Conservation (phyloP, 352 stramenopile genomes). For the Elongisporangium undulatum region DNA sequence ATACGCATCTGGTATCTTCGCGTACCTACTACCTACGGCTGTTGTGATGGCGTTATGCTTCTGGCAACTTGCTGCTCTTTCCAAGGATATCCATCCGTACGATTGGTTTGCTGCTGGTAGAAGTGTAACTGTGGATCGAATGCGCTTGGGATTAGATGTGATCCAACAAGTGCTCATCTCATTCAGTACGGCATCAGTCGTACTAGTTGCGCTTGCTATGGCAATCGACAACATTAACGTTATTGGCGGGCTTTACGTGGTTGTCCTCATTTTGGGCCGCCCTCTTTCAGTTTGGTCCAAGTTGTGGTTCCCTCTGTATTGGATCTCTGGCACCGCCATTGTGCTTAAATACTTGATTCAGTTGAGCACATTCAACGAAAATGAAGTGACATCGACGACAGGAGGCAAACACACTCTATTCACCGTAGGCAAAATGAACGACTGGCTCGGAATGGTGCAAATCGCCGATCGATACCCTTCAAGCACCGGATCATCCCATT, state of each 20-base stretch:
- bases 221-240: slow-evolving; percentile 61
- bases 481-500: slow-evolving; percentile 18
- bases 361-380: slow-evolving; percentile 43
- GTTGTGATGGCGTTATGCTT: slow-evolving; percentile 73
- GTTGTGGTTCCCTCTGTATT: slow-evolving; percentile 79
- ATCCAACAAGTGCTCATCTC: slow-evolving; percentile 61
- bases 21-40: slow-evolving; percentile 72
- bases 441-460: slow-evolving; percentile 53
- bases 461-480: slow-evolving; percentile 34
- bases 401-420: slow-evolving; percentile 24
- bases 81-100: slow-evolving; percentile 56
- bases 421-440: slow-evolving; percentile 42
- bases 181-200: slow-evolving; percentile 61
- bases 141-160: slow-evolving; percentile 53
- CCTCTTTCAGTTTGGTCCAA: slow-evolving; percentile 59
- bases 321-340: slow-evolving; percentile 56
- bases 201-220: slow-evolving; percentile 67
- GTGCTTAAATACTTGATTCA: slow-evolving; percentile 68
- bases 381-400: slow-evolving; percentile 8
- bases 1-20: slow-evolving; percentile 64
- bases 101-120: slow-evolving; percentile 57
- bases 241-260: slow-evolving; percentile 59
- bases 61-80: slow-evolving; percentile 79
- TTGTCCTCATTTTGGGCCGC: slow-evolving; percentile 51
- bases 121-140: slow-evolving; percentile 40